These are phyloP conservation scores for Saccharomycopsis oosterbeekiorum DNA, from an alignment of 805 yeast genomes.

Conservation along the genomic window DNA sequence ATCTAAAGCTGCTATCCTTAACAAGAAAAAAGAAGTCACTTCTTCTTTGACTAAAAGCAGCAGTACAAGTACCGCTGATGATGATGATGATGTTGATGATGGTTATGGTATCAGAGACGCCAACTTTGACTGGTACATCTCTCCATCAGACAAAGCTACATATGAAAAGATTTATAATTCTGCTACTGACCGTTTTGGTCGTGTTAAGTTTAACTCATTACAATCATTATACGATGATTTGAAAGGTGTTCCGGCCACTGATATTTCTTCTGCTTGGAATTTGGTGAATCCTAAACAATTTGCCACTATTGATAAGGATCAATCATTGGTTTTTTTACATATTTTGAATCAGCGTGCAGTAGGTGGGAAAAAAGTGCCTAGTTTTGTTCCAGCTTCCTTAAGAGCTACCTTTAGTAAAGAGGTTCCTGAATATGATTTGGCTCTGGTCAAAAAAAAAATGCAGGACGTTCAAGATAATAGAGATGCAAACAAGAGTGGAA, in stretches of 20 bases:
- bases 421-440: slow-evolving; percentile 60
- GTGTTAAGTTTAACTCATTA: slow-evolving; percentile 66
- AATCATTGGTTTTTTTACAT: slow-evolving; percentile 79
- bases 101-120: slow-evolving; percentile 51
- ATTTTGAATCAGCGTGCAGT: slow-evolving; percentile 80
- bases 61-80: slow-evolving; percentile 46
- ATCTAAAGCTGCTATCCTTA: slow-evolving; percentile 72
- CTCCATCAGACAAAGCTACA: slow-evolving; percentile 72
- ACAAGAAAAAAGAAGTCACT: slow-evolving; percentile 46
- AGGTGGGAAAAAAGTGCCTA: slow-evolving; percentile 71
- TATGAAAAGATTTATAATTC: slow-evolving; percentile 72
- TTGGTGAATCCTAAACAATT: slow-evolving; percentile 83
- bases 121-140: slow-evolving; percentile 92
- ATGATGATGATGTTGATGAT: slow-evolving; percentile 42
- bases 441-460: slow-evolving; percentile 25
- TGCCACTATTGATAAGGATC: slow-evolving; percentile 88
- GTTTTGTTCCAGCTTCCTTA: slow-evolving; percentile 88
- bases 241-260: slow-evolving; percentile 66
- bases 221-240: slow-evolving; percentile 60
- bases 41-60: slow-evolving; percentile 29
- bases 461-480: slow-evolving; percentile 35
- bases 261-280: slow-evolving; percentile 87
- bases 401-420: slow-evolving; percentile 88
- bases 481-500: slow-evolving; percentile 19
- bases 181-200: slow-evolving; percentile 68